Base-by-base conservation (phyloP, 1,284 basidiomycete genomes). In the Hemileia vastatrix region DNA sequence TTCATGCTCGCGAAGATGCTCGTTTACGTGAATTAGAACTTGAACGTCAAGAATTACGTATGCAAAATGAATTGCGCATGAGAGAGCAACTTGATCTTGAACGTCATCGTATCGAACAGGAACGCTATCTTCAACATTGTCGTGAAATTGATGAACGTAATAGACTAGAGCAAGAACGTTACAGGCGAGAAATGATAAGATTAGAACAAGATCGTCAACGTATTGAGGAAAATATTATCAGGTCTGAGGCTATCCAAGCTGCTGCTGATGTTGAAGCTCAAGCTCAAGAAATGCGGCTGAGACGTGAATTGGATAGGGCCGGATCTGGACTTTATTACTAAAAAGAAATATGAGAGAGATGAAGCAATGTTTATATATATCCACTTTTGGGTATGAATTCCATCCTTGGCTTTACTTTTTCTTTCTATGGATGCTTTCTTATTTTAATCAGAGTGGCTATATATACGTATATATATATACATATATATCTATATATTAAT, bases 61-160 rank as follows among this genome's bases (percentile, higher is more conserved):
- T 50, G 5, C 21, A 50, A 15, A 50, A 15, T 24, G 48, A 50
- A 24, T 50, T 50, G n/a, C n/a, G n/a, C n/a, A n/a, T n/a, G n/a
- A n/a, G n/a, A n/a, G n/a, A n/a, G n/a, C n/a, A n/a, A n/a, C n/a
- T 50, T 19, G 27, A 3, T 23, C 8, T 43, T n/a, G 40, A 43
- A 43, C 40, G 40, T 43, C 40, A 43, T 8, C 40, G 40, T 43
- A 61, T 61, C 40, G 51, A 61, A 19, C 51, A 61, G 48, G 58
- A 61, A 45, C 50, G 50, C 21, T 2, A 51, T 19, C 15, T 59
- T 23, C 61, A 63, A 33, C 53, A 51, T 6, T 53, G 57, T 56
- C 48, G 61, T 45, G 61, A 63, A 48, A 63, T 63, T 19, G 19
- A 50, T 8, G 48, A 63, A 18, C 54, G 61, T 24, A 63, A 63